These are phyloP conservation scores for Apiospora arundinis DNA, from an alignment of 2,329 filamentous ascomycete species.

Conservation along the genomic window DNA sequence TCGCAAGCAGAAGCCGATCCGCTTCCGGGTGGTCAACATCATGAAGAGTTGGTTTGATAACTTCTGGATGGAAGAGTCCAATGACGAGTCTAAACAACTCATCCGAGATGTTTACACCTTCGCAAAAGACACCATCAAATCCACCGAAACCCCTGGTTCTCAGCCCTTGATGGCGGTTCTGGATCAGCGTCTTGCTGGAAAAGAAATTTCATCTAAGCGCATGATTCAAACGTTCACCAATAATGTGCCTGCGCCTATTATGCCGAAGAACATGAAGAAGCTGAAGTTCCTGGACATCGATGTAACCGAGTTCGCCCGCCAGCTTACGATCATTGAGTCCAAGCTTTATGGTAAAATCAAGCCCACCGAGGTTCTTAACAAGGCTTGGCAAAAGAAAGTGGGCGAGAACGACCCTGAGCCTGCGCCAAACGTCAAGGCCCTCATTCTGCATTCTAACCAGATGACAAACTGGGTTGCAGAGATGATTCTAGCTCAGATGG, in stretches of 20 bases:
- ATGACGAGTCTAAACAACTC: conserved; percentile 81
- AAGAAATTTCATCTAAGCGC: conserved; percentile 84
- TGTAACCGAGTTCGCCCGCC: conserved; percentile 92
- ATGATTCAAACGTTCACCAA: conserved; percentile 86
- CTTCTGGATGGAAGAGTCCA: conserved; percentile 97
- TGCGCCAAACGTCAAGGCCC: conserved; percentile 90
- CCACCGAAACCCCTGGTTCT: conserved; percentile 90
- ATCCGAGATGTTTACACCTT: conserved; percentile 91
- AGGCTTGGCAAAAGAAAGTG: conserved; percentile 98
- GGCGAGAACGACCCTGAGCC: conserved; percentile 81
- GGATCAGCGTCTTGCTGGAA: conserved; percentile 86
- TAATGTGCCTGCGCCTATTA: conserved; percentile 83
- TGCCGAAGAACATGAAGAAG: conserved; percentile 99
- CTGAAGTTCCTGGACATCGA: conserved; percentile 98
- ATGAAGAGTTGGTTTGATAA: conserved; percentile 98
- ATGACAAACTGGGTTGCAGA: conserved; percentile 99
- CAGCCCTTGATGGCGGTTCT: conserved; percentile 83
- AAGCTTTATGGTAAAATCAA: conserved; percentile 95
- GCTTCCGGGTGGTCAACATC: conserved; percentile 96
- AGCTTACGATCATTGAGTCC: conserved; percentile 96
- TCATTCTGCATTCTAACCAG: conserved; percentile 98
- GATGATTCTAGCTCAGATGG: conserved; percentile 94
- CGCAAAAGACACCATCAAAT: conserved; percentile 89
- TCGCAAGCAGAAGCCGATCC: conserved; percentile 93
- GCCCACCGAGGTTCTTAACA: conserved; percentile 94